phyloP scores from a whole-genome alignment of 2,329 filamentous ascomycete genomes.

The Claviceps paspali region DNA sequence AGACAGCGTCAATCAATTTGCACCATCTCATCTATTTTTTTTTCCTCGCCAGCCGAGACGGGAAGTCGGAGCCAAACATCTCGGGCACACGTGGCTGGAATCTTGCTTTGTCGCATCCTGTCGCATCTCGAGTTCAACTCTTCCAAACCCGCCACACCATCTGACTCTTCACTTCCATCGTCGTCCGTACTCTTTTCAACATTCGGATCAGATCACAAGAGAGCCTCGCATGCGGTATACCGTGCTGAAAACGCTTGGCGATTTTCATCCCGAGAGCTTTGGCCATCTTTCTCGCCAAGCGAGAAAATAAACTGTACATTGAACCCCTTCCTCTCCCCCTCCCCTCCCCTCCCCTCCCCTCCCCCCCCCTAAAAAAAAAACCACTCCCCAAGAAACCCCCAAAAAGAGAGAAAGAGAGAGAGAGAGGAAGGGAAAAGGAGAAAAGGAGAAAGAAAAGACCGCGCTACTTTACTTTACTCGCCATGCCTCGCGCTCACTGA shows the following conservation, averaged over 20 bases:
- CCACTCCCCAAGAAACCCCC: neutral
- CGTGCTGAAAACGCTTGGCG: neutral
- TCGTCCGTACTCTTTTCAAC: no score
- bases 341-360: no score
- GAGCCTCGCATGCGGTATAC: constrained; percentile 1
- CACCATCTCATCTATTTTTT: constrained; percentile 5
- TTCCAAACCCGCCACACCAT: neutral
- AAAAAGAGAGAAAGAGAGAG: no score
- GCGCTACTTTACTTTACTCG: no score
- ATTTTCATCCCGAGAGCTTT: neutral
- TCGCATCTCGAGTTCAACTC: constrained; percentile 2
- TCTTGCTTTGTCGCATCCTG: constrained; percentile 5
- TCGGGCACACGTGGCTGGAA: constrained; percentile 1
- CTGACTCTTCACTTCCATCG: neutral
- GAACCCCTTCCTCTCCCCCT: no score
- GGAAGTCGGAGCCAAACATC: constrained; percentile 5
- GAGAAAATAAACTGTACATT: no score
- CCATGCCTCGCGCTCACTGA: neutral
- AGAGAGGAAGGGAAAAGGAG: no score
- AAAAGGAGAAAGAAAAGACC: no score
- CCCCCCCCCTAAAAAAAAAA: neutral
- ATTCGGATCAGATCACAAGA: neutral
- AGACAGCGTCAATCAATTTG: constrained; percentile 8
- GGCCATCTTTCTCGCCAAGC: neutral
- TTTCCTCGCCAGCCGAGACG: constrained; percentile 3